A percentile compares a stretch with the other conserved stretches of the same genome.
These are phyloP conservation scores for Nitzschia sp. DNA, from an alignment of 108 stramenopile species.

Conservation along the genomic window DNA sequence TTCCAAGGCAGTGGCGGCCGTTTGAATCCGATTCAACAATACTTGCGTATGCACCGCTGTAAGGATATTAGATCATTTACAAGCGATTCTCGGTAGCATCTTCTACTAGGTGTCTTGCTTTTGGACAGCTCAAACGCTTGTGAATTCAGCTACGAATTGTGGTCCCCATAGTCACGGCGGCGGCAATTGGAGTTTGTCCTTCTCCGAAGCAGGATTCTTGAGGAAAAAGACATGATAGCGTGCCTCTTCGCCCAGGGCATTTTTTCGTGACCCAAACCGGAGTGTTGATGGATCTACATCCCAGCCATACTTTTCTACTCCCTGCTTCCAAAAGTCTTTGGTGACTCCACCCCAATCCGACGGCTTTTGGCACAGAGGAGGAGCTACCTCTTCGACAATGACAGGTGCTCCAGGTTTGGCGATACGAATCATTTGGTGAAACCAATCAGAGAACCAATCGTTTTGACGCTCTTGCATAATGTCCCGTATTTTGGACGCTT, in stretches of 20 bases:
- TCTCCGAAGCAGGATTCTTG: no score
- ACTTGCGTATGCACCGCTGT: conserved; percentile 36
- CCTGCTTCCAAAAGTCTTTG: conserved; percentile 15
- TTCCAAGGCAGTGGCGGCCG: conserved; percentile 36
- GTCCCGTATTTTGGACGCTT: conserved; percentile 3
- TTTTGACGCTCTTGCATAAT: conserved; percentile 35
- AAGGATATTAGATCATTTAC: no score
- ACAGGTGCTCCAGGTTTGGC: conserved; percentile 49
- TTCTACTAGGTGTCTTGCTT: no score
- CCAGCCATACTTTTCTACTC: conserved; percentile 12
- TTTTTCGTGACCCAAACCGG: background rate
- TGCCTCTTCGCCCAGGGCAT: background rate
- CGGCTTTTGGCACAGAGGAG: background rate
- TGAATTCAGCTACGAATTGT: no score
- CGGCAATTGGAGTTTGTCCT: no score
- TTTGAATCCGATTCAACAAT: conserved; percentile 50
- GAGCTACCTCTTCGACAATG: conserved; percentile 24
- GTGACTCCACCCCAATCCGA: conserved; percentile 28
- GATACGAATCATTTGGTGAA: conserved; percentile 46
- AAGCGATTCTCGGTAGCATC: no score
- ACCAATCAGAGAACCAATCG: conserved; percentile 36
- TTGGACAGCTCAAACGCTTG: no score
- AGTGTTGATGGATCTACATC: conserved; percentile 15
- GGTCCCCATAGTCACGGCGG: no score
- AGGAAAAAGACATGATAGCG: conserved; percentile 46